These are phyloP conservation scores for Elsinoe batatas DNA, from an alignment of 2,329 filamentous ascomycete genomes.

Conservation along the genomic window DNA sequence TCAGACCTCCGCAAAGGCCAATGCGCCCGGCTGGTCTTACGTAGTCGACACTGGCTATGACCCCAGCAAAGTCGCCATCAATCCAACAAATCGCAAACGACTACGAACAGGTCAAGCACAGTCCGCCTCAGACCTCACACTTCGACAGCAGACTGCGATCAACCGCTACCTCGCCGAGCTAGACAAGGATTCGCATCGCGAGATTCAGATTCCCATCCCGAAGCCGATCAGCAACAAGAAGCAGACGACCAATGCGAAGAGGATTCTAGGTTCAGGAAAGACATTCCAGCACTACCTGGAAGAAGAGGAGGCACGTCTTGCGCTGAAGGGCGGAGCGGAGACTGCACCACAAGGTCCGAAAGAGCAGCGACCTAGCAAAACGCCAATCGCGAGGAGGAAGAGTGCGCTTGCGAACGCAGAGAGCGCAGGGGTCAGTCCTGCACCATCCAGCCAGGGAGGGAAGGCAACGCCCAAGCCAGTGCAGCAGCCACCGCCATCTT, in stretches of 20 bases:
- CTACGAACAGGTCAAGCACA: constrained; percentile 45
- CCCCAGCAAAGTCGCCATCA: constrained; percentile 44
- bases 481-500: constrained; percentile 17
- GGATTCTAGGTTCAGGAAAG: constrained; percentile 70
- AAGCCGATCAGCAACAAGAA: constrained; percentile 45
- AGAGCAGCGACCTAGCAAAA: constrained; percentile 26
- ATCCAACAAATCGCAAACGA: constrained; percentile 56
- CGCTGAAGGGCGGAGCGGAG: constrained; percentile 21
- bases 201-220: constrained; percentile 56
- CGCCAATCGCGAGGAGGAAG: constrained; percentile 26
- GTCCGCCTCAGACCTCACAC: constrained; percentile 44
- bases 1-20: constrained; percentile 52
- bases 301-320: constrained; percentile 58
- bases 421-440: constrained; percentile 38
- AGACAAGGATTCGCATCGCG: constrained; percentile 55
- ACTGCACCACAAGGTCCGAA: constrained; percentile 4
- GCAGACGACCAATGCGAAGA: constrained; percentile 58
- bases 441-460: constrained; percentile 5
- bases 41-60: constrained; percentile 63
- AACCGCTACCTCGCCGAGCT: constrained; percentile 73
- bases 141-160: constrained; percentile 73
- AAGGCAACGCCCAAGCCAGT: constrained; percentile 7
- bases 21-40: constrained; percentile 85
- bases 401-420: constrained; percentile 24
- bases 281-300: constrained; percentile 75